Percentiles rank a stretch among this genome's conserved stretches.
These are phyloP conservation scores for Lachancea fermentati DNA, from an alignment of 805 yeast species.

Conservation along the genomic window DNA sequence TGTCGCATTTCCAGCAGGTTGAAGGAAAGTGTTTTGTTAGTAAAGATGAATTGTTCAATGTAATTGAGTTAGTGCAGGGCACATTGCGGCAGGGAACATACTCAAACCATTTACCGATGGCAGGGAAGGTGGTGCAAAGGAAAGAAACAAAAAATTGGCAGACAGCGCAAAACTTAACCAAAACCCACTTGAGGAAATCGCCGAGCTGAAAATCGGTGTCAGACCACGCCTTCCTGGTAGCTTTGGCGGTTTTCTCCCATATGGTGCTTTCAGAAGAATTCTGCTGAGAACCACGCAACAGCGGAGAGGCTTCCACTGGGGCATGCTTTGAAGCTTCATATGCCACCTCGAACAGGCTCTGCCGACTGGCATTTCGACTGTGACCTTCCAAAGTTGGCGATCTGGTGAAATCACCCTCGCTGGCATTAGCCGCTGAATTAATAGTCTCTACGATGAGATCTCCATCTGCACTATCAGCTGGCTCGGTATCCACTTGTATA, in stretches of 20 bases:
- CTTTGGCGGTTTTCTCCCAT: background rate
- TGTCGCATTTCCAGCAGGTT: background rate
- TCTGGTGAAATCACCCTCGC: background rate
- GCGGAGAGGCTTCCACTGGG: background rate
- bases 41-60: too few species aligned
- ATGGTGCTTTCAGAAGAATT: background rate
- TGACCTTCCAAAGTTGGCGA: background rate
- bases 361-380: background rate
- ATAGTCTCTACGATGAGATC: slow-evolving; percentile 5
- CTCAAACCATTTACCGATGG: background rate
- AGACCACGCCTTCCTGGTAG: background rate
- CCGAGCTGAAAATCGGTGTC: background rate
- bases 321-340: background rate
- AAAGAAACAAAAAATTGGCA: background rate
- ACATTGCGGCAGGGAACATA: too few species aligned
- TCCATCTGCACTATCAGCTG: slow-evolving; percentile 3
- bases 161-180: background rate
- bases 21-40: background rate
- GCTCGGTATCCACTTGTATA: background rate
- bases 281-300: too few species aligned
- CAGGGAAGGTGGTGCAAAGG: background rate
- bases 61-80: too few species aligned
- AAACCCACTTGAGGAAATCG: background rate
- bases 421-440: slow-evolving; percentile 7
- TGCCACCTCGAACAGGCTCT: background rate